Evolutionary conservation across 257 asterid species (phyloP), one percentile per base, ranked within the genome.

Genomic region (Salvia splendens): DNA sequence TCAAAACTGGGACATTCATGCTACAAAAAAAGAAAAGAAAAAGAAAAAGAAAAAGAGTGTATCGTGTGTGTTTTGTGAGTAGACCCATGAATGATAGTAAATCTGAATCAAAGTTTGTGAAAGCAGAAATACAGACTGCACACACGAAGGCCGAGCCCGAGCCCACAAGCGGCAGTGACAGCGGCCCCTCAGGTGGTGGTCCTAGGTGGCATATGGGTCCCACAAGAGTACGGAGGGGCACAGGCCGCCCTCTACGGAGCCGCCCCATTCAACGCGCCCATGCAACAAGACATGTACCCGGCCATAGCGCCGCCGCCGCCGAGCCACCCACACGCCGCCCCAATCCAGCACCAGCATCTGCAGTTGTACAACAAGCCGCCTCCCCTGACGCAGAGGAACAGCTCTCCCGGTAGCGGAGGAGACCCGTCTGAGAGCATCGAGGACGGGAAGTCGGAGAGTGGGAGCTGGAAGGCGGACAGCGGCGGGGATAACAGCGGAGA

Each of bases 111-210:
- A 24, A 24, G 30, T 58, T 45, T 54, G 16, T 55, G 43, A 60
- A 14, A 56, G 60, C 91, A 94, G 99, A 94, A 94, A 69, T 94
- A 87, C 76, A 84, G 99, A 64, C 96, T 94, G 17, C 99, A 94
- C 89, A 94, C 96, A 2, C 81, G 99, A 70, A 86, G 97, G 83
- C 97, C 99, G 40, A 84, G 95, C 75, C 99, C 97, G 42, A 91
- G 87, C 73, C 91, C 95, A 59, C 99, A 91, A 71, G 68, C 78
- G 15, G 45, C 91, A 10, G 85, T 82, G 28, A 55, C 93, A 0
- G 74, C 86, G 35, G 75, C 86, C 30, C 91, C 96, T 0, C 99
- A 84, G 47, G 79, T 91, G 68, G 95, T 94, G 24, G 88, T 94
- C 53, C 74, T 90, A 4, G 96, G 99, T 0, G 92, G 99, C 61